Conservation (phyloP, 1,139 yeast species). For the Yamadazyma dushanensis region DNA sequence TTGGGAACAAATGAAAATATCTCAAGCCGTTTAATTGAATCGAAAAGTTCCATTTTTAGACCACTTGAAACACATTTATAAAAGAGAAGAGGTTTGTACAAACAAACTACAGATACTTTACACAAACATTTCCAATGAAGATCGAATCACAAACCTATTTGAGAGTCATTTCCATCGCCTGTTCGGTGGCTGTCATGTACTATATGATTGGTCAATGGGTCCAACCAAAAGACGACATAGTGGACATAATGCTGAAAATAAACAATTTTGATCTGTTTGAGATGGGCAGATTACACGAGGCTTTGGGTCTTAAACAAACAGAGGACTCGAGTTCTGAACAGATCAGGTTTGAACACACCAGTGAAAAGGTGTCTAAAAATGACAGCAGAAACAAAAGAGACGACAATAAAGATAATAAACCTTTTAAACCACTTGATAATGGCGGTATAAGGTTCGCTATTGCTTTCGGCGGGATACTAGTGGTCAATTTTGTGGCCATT, state of each 20-base stretch:
- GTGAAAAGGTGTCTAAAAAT: conserved; percentile 5
- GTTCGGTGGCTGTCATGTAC: not conserved
- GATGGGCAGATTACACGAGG: conserved; percentile 7
- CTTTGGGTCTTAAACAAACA: conserved; percentile 1
- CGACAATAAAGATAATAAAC: conserved; percentile 1
- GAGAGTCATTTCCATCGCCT: not conserved
- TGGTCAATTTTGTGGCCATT: conserved; percentile 37
- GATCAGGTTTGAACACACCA: conserved; percentile 4
- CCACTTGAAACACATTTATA: no score
- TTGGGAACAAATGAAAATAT: no score
- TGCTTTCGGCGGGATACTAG: conserved; percentile 30
- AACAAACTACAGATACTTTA: not conserved
- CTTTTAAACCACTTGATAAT: conserved; percentile 14
- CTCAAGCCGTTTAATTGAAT: no score
- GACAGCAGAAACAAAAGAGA: conserved; percentile 3
- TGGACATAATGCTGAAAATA: conserved; percentile 8
- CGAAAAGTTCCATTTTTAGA: no score
- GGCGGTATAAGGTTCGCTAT: conserved; percentile 27
- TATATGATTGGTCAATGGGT: not conserved
- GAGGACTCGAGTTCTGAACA: conserved; percentile 3
- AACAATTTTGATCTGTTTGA: conserved; percentile 9
- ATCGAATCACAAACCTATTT: not conserved
- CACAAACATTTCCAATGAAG: no score
- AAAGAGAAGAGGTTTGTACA: no score
- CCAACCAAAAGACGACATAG: conserved; percentile 6